Conservation (phyloP, 192 early-diverging fungal genomes). For the Podochytrium sp. region DNA sequence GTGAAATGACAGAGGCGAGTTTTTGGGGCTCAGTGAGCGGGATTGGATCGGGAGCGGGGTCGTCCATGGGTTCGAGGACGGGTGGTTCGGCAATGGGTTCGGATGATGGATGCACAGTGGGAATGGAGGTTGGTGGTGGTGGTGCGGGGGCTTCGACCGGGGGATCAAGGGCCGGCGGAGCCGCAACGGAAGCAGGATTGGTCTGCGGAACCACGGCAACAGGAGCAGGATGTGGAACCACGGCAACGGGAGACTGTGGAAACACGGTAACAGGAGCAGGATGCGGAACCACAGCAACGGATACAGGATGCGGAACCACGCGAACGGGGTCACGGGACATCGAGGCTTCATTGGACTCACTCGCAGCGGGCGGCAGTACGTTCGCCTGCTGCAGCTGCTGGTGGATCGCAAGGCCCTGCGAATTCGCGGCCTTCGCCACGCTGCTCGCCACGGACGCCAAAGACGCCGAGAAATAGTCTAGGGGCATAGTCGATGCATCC, state of each 20-base stretch:
- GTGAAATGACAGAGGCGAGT: conserved; percentile 29
- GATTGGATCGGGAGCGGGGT: background rate
- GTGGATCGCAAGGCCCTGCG: background rate
- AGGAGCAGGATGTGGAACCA: background rate
- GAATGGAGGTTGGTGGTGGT: background rate
- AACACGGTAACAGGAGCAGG: background rate
- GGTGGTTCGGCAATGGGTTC: background rate
- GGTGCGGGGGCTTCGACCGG: background rate
- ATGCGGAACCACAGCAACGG: background rate
- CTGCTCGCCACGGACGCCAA: conserved; percentile 1
- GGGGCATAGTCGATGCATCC: background rate
- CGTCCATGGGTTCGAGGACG: background rate
- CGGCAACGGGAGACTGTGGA: background rate
- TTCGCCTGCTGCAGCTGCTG: background rate
- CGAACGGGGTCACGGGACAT: background rate
- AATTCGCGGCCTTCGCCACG: background rate
- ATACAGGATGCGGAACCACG: background rate
- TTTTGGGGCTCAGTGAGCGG: background rate
- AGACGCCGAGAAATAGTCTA: conserved; percentile 7
- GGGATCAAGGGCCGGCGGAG: background rate
- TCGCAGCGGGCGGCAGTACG: background rate
- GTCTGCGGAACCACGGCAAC: background rate
- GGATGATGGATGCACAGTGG: background rate
- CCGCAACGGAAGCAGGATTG: background rate
- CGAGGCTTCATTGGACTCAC: background rate